Conservation (phyloP, 2,329 filamentous ascomycete genomes). For the Calcarisporium arbuscula region DNA sequence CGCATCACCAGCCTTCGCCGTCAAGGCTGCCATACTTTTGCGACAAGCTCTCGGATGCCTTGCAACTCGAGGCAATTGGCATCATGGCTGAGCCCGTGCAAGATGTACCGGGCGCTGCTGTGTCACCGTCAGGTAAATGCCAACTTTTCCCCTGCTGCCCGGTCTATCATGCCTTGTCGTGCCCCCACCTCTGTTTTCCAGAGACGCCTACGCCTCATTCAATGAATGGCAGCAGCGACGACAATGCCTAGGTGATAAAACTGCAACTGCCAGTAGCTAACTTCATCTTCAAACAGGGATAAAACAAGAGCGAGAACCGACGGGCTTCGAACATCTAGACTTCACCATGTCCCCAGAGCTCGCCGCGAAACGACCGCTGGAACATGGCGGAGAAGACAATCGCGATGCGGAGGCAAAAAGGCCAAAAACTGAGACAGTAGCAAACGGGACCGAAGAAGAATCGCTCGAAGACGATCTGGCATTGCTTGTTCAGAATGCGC, state of each 20-base stretch:
- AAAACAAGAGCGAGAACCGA: conserved; percentile 30
- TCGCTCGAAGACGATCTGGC: conserved; percentile 29
- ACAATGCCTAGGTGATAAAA: conserved; percentile 4
- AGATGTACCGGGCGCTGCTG: conserved; percentile 25
- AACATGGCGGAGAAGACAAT: conserved; percentile 20
- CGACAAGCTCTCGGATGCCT: conserved; percentile 14
- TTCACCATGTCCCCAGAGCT: conserved; percentile 28
- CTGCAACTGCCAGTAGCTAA: neutral
- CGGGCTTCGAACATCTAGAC: conserved; percentile 25
- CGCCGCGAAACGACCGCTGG: conserved; percentile 31
- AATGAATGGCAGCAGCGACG: no score
- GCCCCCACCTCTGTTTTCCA: no score
- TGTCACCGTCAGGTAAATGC: conserved; percentile 27
- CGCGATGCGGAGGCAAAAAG: conserved; percentile 26
- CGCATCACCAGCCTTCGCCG: conserved; percentile 10
- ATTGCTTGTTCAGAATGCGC: conserved; percentile 33
- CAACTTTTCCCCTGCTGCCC: no score
- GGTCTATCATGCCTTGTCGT: no score
- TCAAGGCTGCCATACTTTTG: conserved; percentile 12
- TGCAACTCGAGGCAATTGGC: conserved; percentile 22
- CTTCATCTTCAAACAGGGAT: no score
- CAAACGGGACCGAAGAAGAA: conserved; percentile 17
- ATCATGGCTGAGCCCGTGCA: conserved; percentile 36
- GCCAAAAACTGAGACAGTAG: conserved; percentile 23
- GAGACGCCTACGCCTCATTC: no score